Evolutionary conservation across 140 eudicot genomes (phyloP).

Genomic region (Anethum foeniculum): DNA sequence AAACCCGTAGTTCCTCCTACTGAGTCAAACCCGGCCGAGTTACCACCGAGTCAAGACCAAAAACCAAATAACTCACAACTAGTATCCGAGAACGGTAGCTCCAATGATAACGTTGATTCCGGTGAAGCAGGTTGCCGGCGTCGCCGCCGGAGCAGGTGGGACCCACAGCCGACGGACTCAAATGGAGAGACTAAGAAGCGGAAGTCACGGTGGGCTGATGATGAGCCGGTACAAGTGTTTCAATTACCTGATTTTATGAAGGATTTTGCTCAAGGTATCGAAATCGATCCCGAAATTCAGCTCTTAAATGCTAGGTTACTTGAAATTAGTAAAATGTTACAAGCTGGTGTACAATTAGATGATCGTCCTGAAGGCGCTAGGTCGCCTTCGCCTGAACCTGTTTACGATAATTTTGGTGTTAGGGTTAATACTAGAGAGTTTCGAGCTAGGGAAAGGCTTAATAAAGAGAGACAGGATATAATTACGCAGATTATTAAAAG

Average conservation of each 20-base stretch:
- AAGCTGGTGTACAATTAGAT: constrained; percentile 40
- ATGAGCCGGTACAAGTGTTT: constrained; percentile 55
- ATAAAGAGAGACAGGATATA: constrained; percentile 54
- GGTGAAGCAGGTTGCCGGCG: constrained; percentile 45
- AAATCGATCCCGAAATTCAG: constrained; percentile 77
- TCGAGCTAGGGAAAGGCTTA: constrained; percentile 56
- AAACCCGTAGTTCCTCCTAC: not conserved
- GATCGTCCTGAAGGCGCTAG: constrained; percentile 63
- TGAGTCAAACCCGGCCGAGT: not conserved
- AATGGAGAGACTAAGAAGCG: constrained; percentile 44
- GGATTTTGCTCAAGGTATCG: constrained; percentile 78
- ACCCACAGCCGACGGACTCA: constrained; percentile 36
- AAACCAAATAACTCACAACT: not conserved
- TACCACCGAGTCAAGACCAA: not conserved
- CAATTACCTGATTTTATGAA: constrained; percentile 93
- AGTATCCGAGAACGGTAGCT: constrained; percentile 31
- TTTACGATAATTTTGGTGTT: constrained; percentile 53
- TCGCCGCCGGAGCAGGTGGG: constrained; percentile 77
- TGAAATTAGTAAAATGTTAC: constrained; percentile 56
- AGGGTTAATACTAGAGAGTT: constrained; percentile 66
- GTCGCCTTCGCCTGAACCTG: constrained; percentile 63
- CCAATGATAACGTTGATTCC: constrained; percentile 24
- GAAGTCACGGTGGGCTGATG: constrained; percentile 88
- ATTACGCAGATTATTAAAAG: constrained; percentile 49
- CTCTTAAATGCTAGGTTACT: constrained; percentile 62